Conservation (phyloP, 2,329 filamentous ascomycete genomes). For the Macrophomina pseudophaseolina region DNA sequence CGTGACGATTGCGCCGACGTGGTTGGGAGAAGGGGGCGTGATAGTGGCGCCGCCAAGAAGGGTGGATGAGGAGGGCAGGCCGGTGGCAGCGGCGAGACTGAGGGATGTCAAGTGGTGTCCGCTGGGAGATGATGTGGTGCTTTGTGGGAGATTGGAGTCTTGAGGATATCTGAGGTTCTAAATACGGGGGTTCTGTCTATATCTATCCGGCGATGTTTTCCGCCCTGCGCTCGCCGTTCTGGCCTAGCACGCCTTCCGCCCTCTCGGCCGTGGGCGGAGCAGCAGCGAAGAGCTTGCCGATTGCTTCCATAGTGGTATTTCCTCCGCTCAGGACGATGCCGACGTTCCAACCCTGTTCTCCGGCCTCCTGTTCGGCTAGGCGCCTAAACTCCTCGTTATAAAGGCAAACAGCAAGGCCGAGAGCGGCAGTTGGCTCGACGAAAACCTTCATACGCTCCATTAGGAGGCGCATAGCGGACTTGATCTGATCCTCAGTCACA, state of each 20-base stretch:
- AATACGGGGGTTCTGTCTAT: neutral
- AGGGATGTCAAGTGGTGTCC: slow-evolving; percentile 74
- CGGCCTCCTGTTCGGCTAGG: slow-evolving; percentile 72
- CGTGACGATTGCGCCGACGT: slow-evolving; percentile 86
- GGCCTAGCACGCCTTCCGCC: slow-evolving; percentile 46
- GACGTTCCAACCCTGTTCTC: slow-evolving; percentile 74
- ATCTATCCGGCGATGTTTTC: slow-evolving; percentile 55
- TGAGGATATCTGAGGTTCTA: neutral
- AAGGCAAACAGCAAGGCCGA: slow-evolving; percentile 80
- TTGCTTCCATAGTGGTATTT: slow-evolving; percentile 67
- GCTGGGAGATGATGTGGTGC: slow-evolving; percentile 80
- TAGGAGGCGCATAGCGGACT: slow-evolving; percentile 74
- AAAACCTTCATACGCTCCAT: slow-evolving; percentile 89
- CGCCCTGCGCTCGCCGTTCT: slow-evolving; percentile 47
- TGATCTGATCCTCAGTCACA: slow-evolving; percentile 83
- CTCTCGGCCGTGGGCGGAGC: slow-evolving; percentile 41
- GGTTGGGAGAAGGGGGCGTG: slow-evolving; percentile 84
- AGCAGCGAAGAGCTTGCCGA: slow-evolving; percentile 58
- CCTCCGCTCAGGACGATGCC: slow-evolving; percentile 67
- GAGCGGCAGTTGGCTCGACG: slow-evolving; percentile 85
- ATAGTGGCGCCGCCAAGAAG: slow-evolving; percentile 72
- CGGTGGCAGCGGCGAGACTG: slow-evolving; percentile 67
- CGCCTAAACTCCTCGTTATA: slow-evolving; percentile 83
- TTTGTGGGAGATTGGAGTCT: slow-evolving; percentile 65
- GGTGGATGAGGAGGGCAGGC: slow-evolving; percentile 54